Base-by-base conservation (phyloP, 2,329 filamentous ascomycete genomes). In the Elsinoe fawcettii region DNA sequence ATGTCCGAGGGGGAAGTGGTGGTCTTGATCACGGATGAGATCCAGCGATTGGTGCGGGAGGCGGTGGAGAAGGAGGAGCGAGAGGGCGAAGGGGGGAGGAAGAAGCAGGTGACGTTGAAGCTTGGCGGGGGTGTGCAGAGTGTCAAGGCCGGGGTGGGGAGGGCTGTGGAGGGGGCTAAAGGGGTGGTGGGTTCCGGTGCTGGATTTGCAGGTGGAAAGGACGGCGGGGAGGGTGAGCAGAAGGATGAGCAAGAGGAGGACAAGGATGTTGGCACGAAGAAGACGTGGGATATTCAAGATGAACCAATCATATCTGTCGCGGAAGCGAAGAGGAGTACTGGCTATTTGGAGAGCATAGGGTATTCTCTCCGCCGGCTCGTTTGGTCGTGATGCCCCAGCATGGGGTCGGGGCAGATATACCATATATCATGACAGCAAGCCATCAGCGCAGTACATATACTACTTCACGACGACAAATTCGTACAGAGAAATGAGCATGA, bases 361-460 rank as follows among this genome's bases (percentile, higher is more conserved):
- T 90, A 97, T 75, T 87, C 86, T 59, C 79, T 97, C 65, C 96
- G 96, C 81, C 95, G 89, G 76, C 73, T 97, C 69, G 90, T 99
- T 11, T 97, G 93, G 93, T 78, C 79, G 2, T 82, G 65, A 46
- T 37, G 6, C 14, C 14, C 27, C 34, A n/a, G 9, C 34, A 37
- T 30, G 27, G 27, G 27, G 9, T 30, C 27, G 11, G 9, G 5
- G 14, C 34, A 37, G 9, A 12, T 37, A 37, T 12, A 37, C 14
- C 5, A 3, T 4, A 37, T n/a, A 37, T 37, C 3, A 37, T 37
- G 34, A 37, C 34, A 37, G 34, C 34, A 37, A 37, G 11, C 34
- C 34, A 37, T 37, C 11, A 37, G 34, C 34, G 34, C 34, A 37
- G 14, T 37, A 37, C 14, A 37, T 37, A n/a, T 4, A 37, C 11